Base-by-base conservation (phyloP, 139 green algal genomes). In the Coccomyxa sp. region DNA sequence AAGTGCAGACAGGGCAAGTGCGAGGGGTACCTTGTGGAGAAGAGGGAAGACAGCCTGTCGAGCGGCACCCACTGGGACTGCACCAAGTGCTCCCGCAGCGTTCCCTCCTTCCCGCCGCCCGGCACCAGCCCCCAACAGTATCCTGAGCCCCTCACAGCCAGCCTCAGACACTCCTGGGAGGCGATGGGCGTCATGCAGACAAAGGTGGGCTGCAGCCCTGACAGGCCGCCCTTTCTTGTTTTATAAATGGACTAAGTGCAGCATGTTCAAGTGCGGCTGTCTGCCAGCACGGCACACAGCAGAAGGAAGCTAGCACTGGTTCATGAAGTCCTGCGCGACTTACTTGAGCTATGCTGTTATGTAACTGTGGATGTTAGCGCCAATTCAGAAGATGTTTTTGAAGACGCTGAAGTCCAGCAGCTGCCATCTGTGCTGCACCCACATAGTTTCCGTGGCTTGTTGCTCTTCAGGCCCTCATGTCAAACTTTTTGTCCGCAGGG, bases 111-210 rank as follows among this genome's bases (percentile, higher is more conserved):
- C 44, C 14, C 14, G 14, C 10, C 12, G 14, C 12, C 12, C 10
- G 44, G 44, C 14, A 58, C 12, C 10, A 10, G 10, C 12, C 44
- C 10, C 14, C 44, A 27, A 58, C 14, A 14, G 14, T 58, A 58
- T 58, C 44, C 14, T 58, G 44, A 58, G 40, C 34, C 41, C 41
- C 38, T 78, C n/a, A 78, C 34, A 39, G 40, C 41, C 44, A 70
- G 74, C n/a, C 68, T 40, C 12, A n/a, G 12, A 7, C 40, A 68
- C 14, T 69, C 34, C 27, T 12, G 41, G 38, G 74, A 69, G 31
- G 40, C 40, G 14, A 44, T 14, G 14, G 14, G 12, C 10, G 44
- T 58, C 44, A 58, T 58, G 44, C 44, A 58, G 14, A n/a, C n/a
- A n/a, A n/a, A n/a, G n/a, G n/a, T n/a, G n/a, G n/a, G n/a, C n/a